A percentile compares a stretch with the other conserved stretches of the same genome.
These are phyloP conservation scores for Colletotrichum costaricense DNA, from an alignment of 2,329 filamentous ascomycete species.

Conservation along the genomic window DNA sequence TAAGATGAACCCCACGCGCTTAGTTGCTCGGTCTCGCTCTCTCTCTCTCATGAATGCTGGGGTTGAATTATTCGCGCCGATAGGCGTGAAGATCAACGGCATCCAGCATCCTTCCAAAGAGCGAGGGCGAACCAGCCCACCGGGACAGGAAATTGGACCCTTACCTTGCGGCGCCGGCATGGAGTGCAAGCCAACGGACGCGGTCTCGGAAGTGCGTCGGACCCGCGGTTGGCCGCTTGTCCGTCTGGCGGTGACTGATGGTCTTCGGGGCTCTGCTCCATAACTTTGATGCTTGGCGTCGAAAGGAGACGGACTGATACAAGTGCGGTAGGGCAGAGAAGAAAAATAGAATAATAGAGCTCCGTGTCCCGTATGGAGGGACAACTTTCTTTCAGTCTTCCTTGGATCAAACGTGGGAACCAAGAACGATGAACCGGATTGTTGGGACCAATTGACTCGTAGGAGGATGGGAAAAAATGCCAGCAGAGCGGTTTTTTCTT, in stretches of 20 bases:
- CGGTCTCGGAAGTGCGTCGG: slow-evolving; percentile 35
- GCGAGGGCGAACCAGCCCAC: background rate
- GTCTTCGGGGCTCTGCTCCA: slow-evolving; percentile 34
- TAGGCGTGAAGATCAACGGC: background rate
- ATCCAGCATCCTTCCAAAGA: background rate
- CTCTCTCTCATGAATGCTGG: background rate
- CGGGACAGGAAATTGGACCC: background rate
- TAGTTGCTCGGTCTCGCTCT: background rate
- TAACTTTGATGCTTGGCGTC: slow-evolving; percentile 12
- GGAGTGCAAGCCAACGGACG: slow-evolving; percentile 34
- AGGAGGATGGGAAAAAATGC: background rate
- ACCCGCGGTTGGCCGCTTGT: slow-evolving; percentile 31
- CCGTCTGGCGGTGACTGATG: slow-evolving; percentile 30
- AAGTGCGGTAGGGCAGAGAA: background rate
- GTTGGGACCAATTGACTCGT: background rate
- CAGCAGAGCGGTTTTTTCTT: background rate
- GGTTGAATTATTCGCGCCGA: background rate
- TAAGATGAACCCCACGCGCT: background rate
- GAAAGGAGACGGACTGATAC: slow-evolving; percentile 16
- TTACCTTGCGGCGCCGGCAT: slow-evolving; percentile 35
- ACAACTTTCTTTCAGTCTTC: background rate
- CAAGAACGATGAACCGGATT: background rate
- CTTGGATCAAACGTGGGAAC: background rate
- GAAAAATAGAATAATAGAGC: background rate
- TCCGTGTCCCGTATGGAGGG: background rate